Conservation (phyloP, 73 alveolate species). For the Paramecium sexaurelia region DNA sequence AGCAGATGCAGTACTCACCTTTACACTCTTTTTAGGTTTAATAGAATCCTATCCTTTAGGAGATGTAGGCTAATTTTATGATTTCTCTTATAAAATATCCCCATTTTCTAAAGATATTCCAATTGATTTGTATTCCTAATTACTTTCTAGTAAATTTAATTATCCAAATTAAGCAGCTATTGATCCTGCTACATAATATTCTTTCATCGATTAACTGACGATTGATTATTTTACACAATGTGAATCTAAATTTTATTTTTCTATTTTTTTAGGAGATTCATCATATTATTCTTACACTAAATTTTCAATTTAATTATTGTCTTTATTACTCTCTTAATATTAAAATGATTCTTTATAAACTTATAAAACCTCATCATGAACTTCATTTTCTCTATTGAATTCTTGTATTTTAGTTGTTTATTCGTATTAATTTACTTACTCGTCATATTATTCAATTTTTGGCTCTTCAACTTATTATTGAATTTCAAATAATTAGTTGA, state of each 20-base stretch:
- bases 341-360: neutral
- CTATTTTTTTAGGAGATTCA: neutral
- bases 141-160: neutral
- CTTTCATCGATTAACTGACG: neutral
- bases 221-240: neutral
- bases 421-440: neutral
- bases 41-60: conserved; percentile 5
- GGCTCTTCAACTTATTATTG: neutral
- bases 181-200: conserved; percentile 40
- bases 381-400: neutral
- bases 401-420: neutral
- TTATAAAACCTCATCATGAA: neutral
- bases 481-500: neutral
- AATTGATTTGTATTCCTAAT: neutral
- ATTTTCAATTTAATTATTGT: neutral
- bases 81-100: neutral
- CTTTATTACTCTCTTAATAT: neutral
- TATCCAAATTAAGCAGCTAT: conserved; percentile 19
- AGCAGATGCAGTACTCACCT: neutral
- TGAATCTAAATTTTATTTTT: neutral
- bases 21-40: neutral
- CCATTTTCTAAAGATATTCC: neutral
- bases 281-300: neutral
- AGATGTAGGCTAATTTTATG: neutral
- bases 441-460: neutral